Base-by-base conservation (phyloP, 2,329 filamentous ascomycete species). In the Celoporthe dispersa region DNA sequence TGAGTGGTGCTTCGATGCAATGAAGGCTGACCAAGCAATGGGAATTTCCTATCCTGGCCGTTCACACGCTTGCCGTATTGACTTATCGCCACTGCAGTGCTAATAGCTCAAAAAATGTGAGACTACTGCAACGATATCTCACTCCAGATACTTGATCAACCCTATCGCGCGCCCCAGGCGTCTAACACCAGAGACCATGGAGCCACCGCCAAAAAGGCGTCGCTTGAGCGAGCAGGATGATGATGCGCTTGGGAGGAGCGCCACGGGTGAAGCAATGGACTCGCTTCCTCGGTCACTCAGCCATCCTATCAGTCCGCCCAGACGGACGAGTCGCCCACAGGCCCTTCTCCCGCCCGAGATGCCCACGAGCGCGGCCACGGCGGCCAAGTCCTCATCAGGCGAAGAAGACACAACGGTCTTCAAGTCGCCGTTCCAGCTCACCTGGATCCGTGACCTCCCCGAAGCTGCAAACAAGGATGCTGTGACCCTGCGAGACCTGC, bases 341-440 rank as follows among this genome's bases (percentile, higher is more conserved):
- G 39, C 25, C n/a, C 8, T 16, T 19, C 12, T 33, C 12, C 41
- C 37, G 71, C 72, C 64, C 51, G 25, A 66, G 25, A 16, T n/a
- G 35, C 44, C 48, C 28, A 37, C 25, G 25, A 39, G 19, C 6
- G 39, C 35, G 37, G 12, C 44, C 4, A 22, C 48, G 2, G 11
- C 25, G 19, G 41, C 62, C 16, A 11, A 48, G 44, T 44, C 51
- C 53, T 5, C 57, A 31, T 25, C 14, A 28, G n/a, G n/a, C 25
- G 6, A 25, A 60, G 11, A 33, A 64, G 12, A 22, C 64, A 19
- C 19, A 44, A 72, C 25, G 35, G 71, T 39, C 37, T 76, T 88
- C 33, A 77, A 80, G 1, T 94, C 92, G 1, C 93, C 93, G 0
- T 87, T 94, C 73, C 88, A 89, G 69, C 86, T 96, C 19, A 94